Evolutionary conservation across 345 rosid species (phyloP).

Genomic region (Hirschfeldia incana): DNA sequence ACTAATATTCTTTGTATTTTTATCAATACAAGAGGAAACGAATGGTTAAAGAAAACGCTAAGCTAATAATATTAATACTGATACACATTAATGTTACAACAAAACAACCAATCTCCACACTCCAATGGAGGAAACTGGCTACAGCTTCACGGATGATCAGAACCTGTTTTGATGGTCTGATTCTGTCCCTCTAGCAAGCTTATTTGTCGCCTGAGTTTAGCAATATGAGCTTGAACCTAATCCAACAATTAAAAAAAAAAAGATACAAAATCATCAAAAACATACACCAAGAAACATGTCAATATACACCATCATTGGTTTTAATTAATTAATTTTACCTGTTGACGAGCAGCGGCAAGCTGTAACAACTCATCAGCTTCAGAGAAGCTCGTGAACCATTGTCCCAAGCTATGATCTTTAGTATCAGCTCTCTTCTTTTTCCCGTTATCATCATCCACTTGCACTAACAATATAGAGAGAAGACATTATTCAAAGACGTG

Average conservation of each 20-base stretch:
- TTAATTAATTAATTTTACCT: conserved; percentile 38
- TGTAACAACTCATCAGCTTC: conserved; percentile 72
- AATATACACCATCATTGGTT: neutral
- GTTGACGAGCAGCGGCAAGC: conserved; percentile 75
- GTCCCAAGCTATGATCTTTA: conserved; percentile 58
- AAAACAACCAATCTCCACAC: conserved; percentile 12
- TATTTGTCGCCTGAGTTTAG: conserved; percentile 63
- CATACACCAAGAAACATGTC: neutral
- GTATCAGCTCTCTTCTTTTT: conserved; percentile 61
- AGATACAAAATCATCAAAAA: conserved; percentile 3
- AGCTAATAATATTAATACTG: conserved; percentile 17
- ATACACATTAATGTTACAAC: conserved; percentile 13
- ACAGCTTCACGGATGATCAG: conserved; percentile 51
- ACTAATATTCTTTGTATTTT: neutral
- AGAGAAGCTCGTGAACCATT: conserved; percentile 64
- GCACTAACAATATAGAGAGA: conserved; percentile 30
- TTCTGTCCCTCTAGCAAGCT: conserved; percentile 68
- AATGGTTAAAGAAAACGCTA: neutral
- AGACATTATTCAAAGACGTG: conserved; percentile 9
- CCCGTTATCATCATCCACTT: conserved; percentile 42
- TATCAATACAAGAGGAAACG: neutral
- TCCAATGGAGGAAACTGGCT: conserved; percentile 10
- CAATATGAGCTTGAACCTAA: conserved; percentile 79
- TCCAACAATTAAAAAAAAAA: neutral
- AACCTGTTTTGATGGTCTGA: conserved; percentile 55